A percentile compares a stretch with the other conserved stretches of the same genome.
Evolutionary conservation across 306 rosid species (phyloP).

Genomic region (Herpetospermum pedunculosum): DNA sequence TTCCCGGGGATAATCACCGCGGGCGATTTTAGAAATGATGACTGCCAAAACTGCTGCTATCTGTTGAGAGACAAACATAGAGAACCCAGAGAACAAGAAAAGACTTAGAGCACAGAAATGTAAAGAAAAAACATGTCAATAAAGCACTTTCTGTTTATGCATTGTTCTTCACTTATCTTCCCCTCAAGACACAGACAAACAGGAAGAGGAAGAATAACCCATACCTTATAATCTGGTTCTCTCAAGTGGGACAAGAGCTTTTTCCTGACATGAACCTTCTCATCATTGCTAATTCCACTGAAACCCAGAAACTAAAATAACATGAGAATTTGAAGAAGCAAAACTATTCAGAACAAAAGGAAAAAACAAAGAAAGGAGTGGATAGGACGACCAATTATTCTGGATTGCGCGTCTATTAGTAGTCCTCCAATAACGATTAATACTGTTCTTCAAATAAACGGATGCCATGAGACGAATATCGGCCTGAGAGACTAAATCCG

Average conservation of each 20-base stretch:
- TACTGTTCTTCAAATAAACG: conserved; percentile 67
- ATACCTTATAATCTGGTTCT: conserved; percentile 80
- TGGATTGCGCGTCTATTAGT: conserved; percentile 29
- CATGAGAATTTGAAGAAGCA: background rate
- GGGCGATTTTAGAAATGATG: conserved; percentile 85
- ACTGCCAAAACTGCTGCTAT: conserved; percentile 82
- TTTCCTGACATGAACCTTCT: conserved; percentile 70
- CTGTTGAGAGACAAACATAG: conserved; percentile 32
- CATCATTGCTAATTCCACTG: conserved; percentile 84
- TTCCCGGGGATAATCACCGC: conserved; percentile 89
- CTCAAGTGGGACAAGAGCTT: conserved; percentile 71
- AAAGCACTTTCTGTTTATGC: background rate
- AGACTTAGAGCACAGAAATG: conserved; percentile 15
- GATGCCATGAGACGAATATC: conserved; percentile 89
- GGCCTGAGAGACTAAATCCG: conserved; percentile 58
- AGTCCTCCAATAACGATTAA: conserved; percentile 80
- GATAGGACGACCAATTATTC: conserved; percentile 26
- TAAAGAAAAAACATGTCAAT: conserved; percentile 4
- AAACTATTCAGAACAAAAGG: background rate
- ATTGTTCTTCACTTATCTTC: background rate
- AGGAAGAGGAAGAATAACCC: conserved; percentile 5
- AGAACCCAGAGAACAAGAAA: background rate
- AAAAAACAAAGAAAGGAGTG: conserved; percentile 6
- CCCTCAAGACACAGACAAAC: background rate
- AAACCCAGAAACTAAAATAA: conserved; percentile 7